Evolutionary conservation across 2,329 filamentous ascomycete species (phyloP).

Genomic region (Rutstroemia sydowiana): DNA sequence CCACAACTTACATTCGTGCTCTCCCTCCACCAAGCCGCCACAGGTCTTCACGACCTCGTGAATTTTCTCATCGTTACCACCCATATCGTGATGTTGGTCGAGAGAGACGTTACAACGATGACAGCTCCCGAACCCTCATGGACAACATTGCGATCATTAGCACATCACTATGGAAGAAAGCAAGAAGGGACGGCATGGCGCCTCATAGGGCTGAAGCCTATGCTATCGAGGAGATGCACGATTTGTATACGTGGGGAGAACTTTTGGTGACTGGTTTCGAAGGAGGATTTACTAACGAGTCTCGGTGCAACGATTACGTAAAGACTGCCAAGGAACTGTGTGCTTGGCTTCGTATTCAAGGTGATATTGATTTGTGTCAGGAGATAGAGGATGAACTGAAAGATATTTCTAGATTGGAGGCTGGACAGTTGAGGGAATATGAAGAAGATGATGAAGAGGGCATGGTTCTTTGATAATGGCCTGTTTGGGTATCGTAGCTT

Average conservation of each 20-base stretch:
- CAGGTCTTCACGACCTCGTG: not conserved
- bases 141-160: conserved; percentile 20
- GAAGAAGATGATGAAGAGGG: not conserved
- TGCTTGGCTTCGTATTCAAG: conserved; percentile 12
- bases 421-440: not conserved
- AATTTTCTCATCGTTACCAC: not conserved
- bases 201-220: conserved; percentile 17
- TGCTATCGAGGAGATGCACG: conserved; percentile 15
- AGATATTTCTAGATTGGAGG: conserved; percentile 1
- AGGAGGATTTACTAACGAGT: not conserved
- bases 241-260: conserved; percentile 20
- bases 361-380: conserved; percentile 11
- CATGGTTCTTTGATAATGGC: too few relatives aligned
- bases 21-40: not conserved
- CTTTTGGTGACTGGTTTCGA: conserved; percentile 12
- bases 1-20: conserved; percentile 10
- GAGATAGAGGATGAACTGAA: conserved; percentile 11
- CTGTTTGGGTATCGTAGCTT: not conserved
- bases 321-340: conserved; percentile 13
- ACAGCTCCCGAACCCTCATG: conserved; percentile 14
- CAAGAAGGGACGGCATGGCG: conserved; percentile 16
- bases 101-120: conserved; percentile 3
- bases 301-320: not conserved
- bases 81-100: conserved; percentile 11
- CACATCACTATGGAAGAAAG: conserved; percentile 20